Conservation (phyloP, 2,329 filamentous ascomycete species). For the Fusarium duplospermum region DNA sequence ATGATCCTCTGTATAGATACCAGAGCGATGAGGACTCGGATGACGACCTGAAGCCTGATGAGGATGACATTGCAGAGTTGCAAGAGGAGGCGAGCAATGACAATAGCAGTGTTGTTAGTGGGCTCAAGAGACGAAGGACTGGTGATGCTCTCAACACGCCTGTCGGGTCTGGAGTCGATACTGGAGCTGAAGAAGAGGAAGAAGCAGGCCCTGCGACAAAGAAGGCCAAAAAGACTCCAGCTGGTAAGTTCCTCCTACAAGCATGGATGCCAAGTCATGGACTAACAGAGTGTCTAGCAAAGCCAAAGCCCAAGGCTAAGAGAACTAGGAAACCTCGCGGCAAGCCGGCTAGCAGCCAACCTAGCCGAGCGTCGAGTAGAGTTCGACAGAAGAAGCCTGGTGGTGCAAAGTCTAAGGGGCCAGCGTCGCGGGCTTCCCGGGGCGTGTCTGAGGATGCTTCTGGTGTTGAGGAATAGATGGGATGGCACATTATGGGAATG, state of each 20-base stretch:
- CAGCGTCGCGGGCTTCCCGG: not conserved
- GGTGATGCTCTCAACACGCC: not conserved
- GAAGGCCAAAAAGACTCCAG: slow-evolving; percentile 19
- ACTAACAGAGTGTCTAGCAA: not conserved
- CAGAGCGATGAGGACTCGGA: slow-evolving; percentile 34
- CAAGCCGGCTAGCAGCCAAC: slow-evolving; percentile 1
- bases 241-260: slow-evolving; percentile 6
- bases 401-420: not conserved
- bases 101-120: not conserved
- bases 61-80: slow-evolving; percentile 27
- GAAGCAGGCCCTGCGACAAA: slow-evolving; percentile 20
- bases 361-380: slow-evolving; percentile 25
- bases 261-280: not conserved
- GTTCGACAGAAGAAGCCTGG: not conserved
- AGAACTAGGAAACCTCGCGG: slow-evolving; percentile 2
- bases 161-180: not conserved
- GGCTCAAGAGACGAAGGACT: slow-evolving; percentile 1
- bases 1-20: slow-evolving; percentile 36
- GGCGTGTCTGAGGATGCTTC: not conserved
- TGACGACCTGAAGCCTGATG: slow-evolving; percentile 34
- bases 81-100: slow-evolving; percentile 2
- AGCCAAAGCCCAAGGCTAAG: not conserved
- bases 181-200: not conserved
- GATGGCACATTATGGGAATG: not conserved
- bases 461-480: not conserved